Conservation (phyloP, 305 asterid genomes). For the Solanum hybrid region DNA sequence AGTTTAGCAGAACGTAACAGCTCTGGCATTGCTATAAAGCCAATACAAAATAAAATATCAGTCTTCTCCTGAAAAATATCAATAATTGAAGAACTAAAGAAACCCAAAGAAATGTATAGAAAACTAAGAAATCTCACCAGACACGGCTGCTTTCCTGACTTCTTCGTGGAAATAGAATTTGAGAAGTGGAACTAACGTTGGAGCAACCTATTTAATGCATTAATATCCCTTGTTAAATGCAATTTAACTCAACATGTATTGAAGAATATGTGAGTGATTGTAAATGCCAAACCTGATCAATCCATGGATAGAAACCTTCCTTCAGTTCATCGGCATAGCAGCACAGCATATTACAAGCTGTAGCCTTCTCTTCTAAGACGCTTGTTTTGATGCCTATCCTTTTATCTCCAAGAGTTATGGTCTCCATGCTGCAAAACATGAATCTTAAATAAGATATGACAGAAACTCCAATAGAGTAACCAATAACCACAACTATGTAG, state of each 20-base stretch:
- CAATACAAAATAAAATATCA: slow-evolving; percentile 3
- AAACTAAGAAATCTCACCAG: slow-evolving; percentile 36
- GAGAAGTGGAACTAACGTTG: slow-evolving; percentile 83
- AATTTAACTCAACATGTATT: neutral
- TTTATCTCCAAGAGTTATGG: slow-evolving; percentile 92
- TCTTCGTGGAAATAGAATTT: slow-evolving; percentile 97
- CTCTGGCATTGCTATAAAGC: slow-evolving; percentile 86
- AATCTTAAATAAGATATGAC: slow-evolving; percentile 3
- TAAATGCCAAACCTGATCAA: slow-evolving; percentile 70
- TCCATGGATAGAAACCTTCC: slow-evolving; percentile 97
- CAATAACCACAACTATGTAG: neutral
- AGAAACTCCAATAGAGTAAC: neutral
- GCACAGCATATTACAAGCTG: slow-evolving; percentile 96
- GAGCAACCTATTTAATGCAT: slow-evolving; percentile 68
- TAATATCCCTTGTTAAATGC: neutral
- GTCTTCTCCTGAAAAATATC: neutral
- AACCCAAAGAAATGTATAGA: neutral
- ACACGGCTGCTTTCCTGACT: slow-evolving; percentile 96
- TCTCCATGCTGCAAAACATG: slow-evolving; percentile 76
- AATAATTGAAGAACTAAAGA: neutral
- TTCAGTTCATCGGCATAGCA: slow-evolving; percentile 97
- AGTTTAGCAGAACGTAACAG: slow-evolving; percentile 79
- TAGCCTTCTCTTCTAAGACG: slow-evolving; percentile 94
- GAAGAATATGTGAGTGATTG: neutral
- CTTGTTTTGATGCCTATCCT: slow-evolving; percentile 94